Percentiles rank a stretch among this genome's conserved stretches.
Evolutionary conservation across 2,329 filamentous ascomycete species (phyloP).

Genomic region (Trichoderma arundinaceum): DNA sequence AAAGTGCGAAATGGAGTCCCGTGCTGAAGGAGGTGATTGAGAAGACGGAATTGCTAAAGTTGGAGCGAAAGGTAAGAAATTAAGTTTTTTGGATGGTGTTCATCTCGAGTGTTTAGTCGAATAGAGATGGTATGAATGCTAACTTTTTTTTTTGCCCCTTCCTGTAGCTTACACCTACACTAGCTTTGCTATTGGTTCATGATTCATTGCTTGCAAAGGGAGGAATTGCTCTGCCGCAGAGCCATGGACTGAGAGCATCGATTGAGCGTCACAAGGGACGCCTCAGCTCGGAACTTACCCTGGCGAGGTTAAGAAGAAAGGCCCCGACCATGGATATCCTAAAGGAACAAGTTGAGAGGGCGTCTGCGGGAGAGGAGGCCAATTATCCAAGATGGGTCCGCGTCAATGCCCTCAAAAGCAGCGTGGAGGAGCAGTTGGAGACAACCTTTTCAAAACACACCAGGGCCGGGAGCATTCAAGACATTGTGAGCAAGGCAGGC

Average conservation of each 20-base stretch:
- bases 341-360: slow-evolving; percentile 60
- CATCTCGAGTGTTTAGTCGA: background rate
- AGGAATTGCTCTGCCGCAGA: slow-evolving; percentile 80
- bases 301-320: slow-evolving; percentile 74
- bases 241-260: slow-evolving; percentile 76
- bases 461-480: slow-evolving; percentile 59
- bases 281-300: slow-evolving; percentile 80
- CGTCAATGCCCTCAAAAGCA: slow-evolving; percentile 78
- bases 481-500: slow-evolving; percentile 55
- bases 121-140: background rate
- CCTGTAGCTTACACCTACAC: slow-evolving; percentile 74
- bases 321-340: slow-evolving; percentile 72
- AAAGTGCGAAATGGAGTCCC: slow-evolving; percentile 88
- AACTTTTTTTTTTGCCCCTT: background rate
- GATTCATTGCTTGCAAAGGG: slow-evolving; percentile 82
- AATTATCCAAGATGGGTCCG: slow-evolving; percentile 89
- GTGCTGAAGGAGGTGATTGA: slow-evolving; percentile 92
- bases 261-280: slow-evolving; percentile 83
- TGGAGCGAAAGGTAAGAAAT: slow-evolving; percentile 78
- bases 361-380: slow-evolving; percentile 56
- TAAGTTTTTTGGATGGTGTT: background rate
- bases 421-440: slow-evolving; percentile 71
- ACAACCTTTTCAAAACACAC: slow-evolving; percentile 73
- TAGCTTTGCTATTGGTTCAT: slow-evolving; percentile 83
- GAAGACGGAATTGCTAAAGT: slow-evolving; percentile 72